These are phyloP conservation scores for Cercospora sp. DNA, from an alignment of 2,329 filamentous ascomycete species.

Conservation along the genomic window DNA sequence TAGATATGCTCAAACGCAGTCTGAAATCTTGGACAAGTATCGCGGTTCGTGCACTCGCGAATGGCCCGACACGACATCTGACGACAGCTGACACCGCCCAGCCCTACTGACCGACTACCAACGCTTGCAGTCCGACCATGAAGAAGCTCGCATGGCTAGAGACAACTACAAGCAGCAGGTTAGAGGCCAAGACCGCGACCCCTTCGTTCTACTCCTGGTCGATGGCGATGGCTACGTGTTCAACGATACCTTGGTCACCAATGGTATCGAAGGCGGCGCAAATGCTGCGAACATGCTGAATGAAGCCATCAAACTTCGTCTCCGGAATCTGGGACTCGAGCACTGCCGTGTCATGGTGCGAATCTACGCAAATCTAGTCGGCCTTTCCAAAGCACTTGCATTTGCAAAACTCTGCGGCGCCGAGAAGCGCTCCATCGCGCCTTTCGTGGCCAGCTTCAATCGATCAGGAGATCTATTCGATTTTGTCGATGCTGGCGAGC, in stretches of 20 bases:
- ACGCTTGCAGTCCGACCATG: constrained; percentile 57
- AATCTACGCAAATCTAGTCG: constrained; percentile 50
- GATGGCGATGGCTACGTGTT: constrained; percentile 62
- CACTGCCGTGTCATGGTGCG: constrained; percentile 53
- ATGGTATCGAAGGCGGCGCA: constrained; percentile 53
- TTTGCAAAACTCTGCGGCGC: constrained; percentile 52
- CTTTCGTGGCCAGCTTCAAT: constrained; percentile 58
- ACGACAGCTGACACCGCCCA: too few relatives aligned
- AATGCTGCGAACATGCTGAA: constrained; percentile 57
- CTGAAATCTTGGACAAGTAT: constrained; percentile 44
- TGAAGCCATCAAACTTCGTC: constrained; percentile 51
- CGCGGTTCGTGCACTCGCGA: too few relatives aligned
- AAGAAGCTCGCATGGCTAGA: constrained; percentile 55
- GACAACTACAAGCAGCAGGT: constrained; percentile 58
- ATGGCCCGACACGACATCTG: too few relatives aligned
- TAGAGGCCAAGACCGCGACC: constrained; percentile 50
- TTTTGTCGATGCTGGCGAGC: constrained; percentile 61
- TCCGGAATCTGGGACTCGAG: constrained; percentile 50
- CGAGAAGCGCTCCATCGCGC: constrained; percentile 57
- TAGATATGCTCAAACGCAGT: constrained; percentile 28
- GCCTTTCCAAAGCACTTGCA: constrained; percentile 49
- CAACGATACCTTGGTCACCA: constrained; percentile 35
- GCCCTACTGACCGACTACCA: constrained; percentile 56
- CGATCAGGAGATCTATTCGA: constrained; percentile 59
- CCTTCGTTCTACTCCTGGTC: constrained; percentile 61